Conservation (phyloP, 768 basidiomycete genomes). For the Serendipita vermifera region DNA sequence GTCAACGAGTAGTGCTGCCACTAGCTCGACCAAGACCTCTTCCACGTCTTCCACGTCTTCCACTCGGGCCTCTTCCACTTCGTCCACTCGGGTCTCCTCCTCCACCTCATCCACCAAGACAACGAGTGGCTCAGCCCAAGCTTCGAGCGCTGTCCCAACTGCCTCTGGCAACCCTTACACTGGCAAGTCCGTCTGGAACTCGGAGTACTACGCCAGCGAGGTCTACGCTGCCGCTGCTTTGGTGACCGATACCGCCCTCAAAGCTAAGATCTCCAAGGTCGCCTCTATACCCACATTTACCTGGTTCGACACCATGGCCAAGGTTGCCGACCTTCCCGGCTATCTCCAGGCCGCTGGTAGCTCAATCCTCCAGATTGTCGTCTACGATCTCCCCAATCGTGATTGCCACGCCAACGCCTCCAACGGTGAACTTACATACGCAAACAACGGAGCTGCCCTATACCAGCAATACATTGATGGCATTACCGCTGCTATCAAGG, state of each 20-base stretch:
- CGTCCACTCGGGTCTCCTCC: too few relatives aligned
- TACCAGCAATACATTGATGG: conserved; percentile 51
- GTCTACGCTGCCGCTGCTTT: conserved; percentile 35
- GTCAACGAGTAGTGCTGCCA: too few relatives aligned
- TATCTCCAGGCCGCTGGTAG: conserved; percentile 42
- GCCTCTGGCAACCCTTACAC: conserved; percentile 40
- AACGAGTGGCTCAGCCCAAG: conserved; percentile 19
- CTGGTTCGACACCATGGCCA: conserved; percentile 46
- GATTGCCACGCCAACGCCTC: conserved; percentile 54
- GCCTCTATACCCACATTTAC: conserved; percentile 50
- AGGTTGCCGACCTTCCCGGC: conserved; percentile 40
- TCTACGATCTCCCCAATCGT: conserved; percentile 49
- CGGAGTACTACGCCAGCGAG: conserved; percentile 45
- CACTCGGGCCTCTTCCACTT: not conserved
- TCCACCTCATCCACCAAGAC: conserved; percentile 12
- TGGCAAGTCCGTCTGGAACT: conserved; percentile 40
- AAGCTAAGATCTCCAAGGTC: conserved; percentile 39
- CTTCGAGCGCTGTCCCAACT: conserved; percentile 26
- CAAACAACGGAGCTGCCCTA: conserved; percentile 40
- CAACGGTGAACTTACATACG: conserved; percentile 52
- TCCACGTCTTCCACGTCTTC: too few relatives aligned
- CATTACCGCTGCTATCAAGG: conserved; percentile 44
- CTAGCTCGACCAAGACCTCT: too few relatives aligned
- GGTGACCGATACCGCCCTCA: conserved; percentile 37
- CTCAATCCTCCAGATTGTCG: conserved; percentile 33